A percentile compares a stretch with the other conserved stretches of the same genome.
These are phyloP conservation scores for Epithele typhae DNA, from an alignment of 768 basidiomycete species.

Conservation along the genomic window DNA sequence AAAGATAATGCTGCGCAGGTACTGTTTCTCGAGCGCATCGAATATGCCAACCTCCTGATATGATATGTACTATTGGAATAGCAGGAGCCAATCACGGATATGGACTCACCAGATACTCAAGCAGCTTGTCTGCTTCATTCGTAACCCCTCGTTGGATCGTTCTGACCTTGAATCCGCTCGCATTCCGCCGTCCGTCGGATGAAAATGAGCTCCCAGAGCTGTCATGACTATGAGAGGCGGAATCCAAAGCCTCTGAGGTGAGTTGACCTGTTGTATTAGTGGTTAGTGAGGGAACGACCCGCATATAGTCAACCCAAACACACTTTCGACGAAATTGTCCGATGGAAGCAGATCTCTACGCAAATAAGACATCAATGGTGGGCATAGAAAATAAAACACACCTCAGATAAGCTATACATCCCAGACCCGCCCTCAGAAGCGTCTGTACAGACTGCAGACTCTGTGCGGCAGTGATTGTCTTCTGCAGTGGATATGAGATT, in stretches of 20 bases:
- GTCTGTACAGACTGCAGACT: conserved; percentile 72
- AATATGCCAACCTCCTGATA: conserved; percentile 80
- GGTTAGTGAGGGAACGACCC: neutral
- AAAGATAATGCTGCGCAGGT: conserved; percentile 81
- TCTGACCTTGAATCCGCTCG: conserved; percentile 71
- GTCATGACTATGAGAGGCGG: conserved; percentile 29
- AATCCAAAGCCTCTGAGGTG: conserved; percentile 36
- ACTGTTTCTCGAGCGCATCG: conserved; percentile 80
- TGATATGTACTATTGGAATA: no score
- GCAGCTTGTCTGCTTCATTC: conserved; percentile 75
- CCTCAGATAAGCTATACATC: conserved; percentile 77
- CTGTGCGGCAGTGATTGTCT: conserved; percentile 32
- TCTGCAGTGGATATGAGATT: neutral
- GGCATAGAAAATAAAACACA: conserved; percentile 21
- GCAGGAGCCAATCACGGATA: no score
- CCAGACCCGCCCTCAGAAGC: conserved; percentile 65
- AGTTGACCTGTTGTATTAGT: conserved; percentile 43
- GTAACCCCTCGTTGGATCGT: conserved; percentile 72
- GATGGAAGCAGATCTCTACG: conserved; percentile 69
- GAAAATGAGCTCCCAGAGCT: conserved; percentile 35
- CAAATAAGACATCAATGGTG: no score
- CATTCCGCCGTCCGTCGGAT: conserved; percentile 34
- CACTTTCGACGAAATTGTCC: conserved; percentile 74
- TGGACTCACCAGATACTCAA: conserved; percentile 69
- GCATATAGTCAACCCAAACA: conserved; percentile 13